Evolutionary conservation across 768 basidiomycete genomes (phyloP).

Genomic region (Termitomyces titanicus): DNA sequence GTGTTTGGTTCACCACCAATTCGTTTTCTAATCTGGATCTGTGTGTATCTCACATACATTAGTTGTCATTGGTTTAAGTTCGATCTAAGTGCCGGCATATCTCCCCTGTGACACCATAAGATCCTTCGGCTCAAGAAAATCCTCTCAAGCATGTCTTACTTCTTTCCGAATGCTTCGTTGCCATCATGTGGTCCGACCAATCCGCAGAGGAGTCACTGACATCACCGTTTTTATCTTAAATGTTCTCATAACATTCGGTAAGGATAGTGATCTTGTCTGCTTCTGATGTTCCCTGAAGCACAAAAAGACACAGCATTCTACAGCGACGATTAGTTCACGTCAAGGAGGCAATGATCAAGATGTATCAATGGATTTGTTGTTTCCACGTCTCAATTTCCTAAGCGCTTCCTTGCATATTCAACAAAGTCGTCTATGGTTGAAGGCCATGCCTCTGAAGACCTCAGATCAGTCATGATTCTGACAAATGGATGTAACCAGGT

Average conservation of each 20-base stretch:
- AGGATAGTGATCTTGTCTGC: not conserved
- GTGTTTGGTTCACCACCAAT: not conserved
- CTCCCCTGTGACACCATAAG: not conserved
- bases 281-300: not conserved
- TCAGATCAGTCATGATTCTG: conserved; percentile 3
- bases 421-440: conserved; percentile 86
- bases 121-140: not conserved
- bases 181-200: not conserved
- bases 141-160: not conserved
- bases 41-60: not conserved
- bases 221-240: not conserved
- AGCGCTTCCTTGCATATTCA: conserved; percentile 50
- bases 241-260: not conserved
- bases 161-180: not conserved
- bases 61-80: not conserved
- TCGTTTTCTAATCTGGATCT: not conserved
- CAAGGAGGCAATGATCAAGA: not conserved
- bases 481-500: conserved; percentile 1
- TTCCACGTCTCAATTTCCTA: conserved; percentile 13
- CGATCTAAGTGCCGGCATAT: not conserved
- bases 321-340: not conserved
- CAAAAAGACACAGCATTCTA: not conserved
- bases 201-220: not conserved
- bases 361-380: not conserved
- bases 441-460: conserved; percentile 71